Base-by-base conservation (phyloP, 2,329 filamentous ascomycete genomes). In the Diaporthe batatas region DNA sequence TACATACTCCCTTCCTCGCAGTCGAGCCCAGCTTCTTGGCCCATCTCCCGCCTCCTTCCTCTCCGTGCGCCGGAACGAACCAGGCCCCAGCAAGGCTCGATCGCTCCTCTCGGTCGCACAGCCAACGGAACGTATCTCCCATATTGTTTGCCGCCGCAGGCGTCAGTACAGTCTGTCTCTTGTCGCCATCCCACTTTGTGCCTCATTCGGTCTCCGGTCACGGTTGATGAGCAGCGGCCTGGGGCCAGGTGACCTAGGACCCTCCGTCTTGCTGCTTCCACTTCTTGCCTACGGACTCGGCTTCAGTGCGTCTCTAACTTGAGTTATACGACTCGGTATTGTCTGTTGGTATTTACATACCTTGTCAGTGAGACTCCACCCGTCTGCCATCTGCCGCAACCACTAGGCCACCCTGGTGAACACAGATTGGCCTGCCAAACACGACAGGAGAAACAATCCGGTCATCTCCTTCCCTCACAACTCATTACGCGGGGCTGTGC, bases 1-100 rank as follows among this genome's bases (percentile, higher is more conserved):
- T 68, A 74, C 58, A 62, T 62, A 47, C 51, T 70, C 39, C 53
- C 59, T 67, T 67, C 65, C 58, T 74, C 73, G 65, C 73, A 72
- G 65, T 58, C 58, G 34, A 49, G n/a, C 47, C 32, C 70, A 68
- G 25, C 55, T 68, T 42, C 36, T 34, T 73, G 49, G 47, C 64
- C 70, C 39, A 23, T 47, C 29, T 36, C 51, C 42, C 51, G 71
- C 44, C 65, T 65, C 42, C 62, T 70, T 47, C 34, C 71, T 70
- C 23, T 49, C 23, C 39, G 42, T 32, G 23, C 55, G 36, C 65
- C 54, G 51, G 49, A 58, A 49, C 23, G 42, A 47, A 25, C 54
- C n/a, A 68, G 53, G 7, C 29, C 29, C 29, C 42, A 53, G 23
- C 64, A 67, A 39, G 34, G 42, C 47, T 55, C 65, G 57, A 62